A percentile compares a stretch with the other conserved stretches of the same genome.
Evolutionary conservation across 2,329 filamentous ascomycete species (phyloP).

Genomic region (Aspergillus arachidicola): DNA sequence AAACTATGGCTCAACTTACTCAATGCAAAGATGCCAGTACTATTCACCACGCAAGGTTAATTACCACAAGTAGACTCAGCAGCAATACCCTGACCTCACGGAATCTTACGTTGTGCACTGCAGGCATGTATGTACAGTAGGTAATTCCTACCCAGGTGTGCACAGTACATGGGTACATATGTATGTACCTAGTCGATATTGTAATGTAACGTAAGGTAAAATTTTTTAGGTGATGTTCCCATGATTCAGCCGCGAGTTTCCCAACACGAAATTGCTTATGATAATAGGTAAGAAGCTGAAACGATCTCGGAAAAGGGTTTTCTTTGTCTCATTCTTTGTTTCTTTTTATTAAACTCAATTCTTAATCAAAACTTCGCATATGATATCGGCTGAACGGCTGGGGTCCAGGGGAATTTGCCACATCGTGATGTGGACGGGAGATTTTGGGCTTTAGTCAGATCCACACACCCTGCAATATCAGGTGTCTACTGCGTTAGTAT

Average conservation of each 20-base stretch:
- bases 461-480: slow-evolving; percentile 18
- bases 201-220: slow-evolving; percentile 7
- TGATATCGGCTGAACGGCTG: not conserved
- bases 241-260: not conserved
- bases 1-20: not conserved
- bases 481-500: slow-evolving; percentile 4
- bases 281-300: not conserved
- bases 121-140: not conserved
- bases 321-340: not conserved
- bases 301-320: not conserved
- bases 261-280: not conserved
- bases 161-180: not conserved
- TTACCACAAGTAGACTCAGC: not conserved
- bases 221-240: not conserved
- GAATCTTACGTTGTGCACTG: slow-evolving; percentile 4
- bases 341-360: not conserved
- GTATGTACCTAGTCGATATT: not conserved
- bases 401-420: slow-evolving; percentile 14
- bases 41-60: not conserved
- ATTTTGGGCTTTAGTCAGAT: slow-evolving; percentile 13
- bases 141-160: no score
- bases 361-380: not conserved
- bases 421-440: slow-evolving; percentile 6
- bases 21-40: not conserved
- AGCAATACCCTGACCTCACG: not conserved